Conservation (phyloP, 2,329 filamentous ascomycete species). For the Neoscytalidium dimidiatum region DNA sequence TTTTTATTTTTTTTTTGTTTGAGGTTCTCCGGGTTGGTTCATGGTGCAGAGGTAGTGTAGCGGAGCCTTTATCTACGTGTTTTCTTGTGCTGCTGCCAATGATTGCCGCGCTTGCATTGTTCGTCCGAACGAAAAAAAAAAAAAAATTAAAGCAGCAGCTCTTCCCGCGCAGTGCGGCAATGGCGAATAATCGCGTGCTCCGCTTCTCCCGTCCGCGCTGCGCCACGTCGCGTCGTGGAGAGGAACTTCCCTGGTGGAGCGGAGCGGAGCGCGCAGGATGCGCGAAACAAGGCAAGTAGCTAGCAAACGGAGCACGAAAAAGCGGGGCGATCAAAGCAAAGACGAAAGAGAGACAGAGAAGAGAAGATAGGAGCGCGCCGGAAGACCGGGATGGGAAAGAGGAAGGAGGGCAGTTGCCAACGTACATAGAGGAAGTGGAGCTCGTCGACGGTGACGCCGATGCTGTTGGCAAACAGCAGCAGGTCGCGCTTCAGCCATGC, state of each 20-base stretch:
- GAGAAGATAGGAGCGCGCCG: not conserved
- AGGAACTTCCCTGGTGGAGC: not conserved
- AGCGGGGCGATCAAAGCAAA: not conserved
- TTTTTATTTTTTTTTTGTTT: no score
- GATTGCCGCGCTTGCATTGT: no score
- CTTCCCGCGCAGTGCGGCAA: no score
- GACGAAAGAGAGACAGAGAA: not conserved
- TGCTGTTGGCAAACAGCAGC: slow-evolving; percentile 86
- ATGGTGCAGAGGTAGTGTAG: no score
- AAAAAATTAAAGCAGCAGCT: no score
- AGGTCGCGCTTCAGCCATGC: slow-evolving; percentile 87
- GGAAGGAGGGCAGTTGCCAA: not conserved
- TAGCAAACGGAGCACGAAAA: not conserved
- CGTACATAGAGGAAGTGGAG: slow-evolving; percentile 88
- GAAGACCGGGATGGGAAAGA: not conserved
- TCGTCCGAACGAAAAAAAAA: no score
- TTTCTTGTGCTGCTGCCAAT: no score
- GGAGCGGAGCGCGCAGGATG: not conserved
- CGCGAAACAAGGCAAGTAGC: not conserved
- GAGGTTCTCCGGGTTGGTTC: no score
- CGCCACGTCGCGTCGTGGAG: not conserved
- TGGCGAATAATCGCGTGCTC: not conserved
- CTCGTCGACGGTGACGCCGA: slow-evolving; percentile 82
- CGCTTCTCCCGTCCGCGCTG: not conserved
- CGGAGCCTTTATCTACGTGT: no score